A percentile compares a stretch with the other conserved stretches of the same genome.
Evolutionary conservation across 805 yeast species (phyloP).

Genomic region (Henningerozyma blattae): DNA sequence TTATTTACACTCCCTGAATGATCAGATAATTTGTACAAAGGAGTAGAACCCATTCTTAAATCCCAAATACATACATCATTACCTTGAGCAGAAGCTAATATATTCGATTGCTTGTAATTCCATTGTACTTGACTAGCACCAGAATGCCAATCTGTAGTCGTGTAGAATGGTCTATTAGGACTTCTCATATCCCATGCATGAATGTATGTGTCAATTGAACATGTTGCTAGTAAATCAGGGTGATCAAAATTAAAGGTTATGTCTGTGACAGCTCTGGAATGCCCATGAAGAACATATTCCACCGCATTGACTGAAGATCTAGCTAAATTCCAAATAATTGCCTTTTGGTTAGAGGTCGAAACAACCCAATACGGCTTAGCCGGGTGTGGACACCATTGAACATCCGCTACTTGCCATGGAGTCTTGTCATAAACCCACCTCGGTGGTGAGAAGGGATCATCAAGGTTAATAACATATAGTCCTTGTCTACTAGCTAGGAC

Average conservation of each 20-base stretch:
- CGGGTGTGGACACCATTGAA: conserved; percentile 93
- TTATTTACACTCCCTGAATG: conserved; percentile 87
- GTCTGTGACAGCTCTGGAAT: conserved; percentile 89
- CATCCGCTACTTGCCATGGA: conserved; percentile 98
- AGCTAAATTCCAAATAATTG: conserved; percentile 84
- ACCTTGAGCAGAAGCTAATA: conserved; percentile 81
- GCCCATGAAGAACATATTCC: conserved; percentile 79
- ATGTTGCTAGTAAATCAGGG: conserved; percentile 83
- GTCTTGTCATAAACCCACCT: conserved; percentile 87
- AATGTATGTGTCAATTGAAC: conserved; percentile 83
- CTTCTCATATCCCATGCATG: conserved; percentile 85
- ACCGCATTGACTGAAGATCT: conserved; percentile 62
- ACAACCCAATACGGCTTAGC: conserved; percentile 84
- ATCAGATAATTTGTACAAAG: conserved; percentile 55
- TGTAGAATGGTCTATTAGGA: conserved; percentile 58
- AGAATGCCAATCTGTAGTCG: conserved; percentile 91
- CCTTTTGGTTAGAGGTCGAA: conserved; percentile 91
- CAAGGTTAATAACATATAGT: conserved; percentile 78
- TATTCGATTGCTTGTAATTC: conserved; percentile 64
- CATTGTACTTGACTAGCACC: conserved; percentile 94
- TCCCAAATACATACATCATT: conserved; percentile 81
- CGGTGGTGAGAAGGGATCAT: conserved; percentile 92
- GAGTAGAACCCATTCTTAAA: conserved; percentile 65
- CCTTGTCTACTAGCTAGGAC: conserved; percentile 79
- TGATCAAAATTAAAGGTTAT: conserved; percentile 81